Evolutionary conservation across 2,329 filamentous ascomycete species (phyloP).

Genomic region (Colletotrichum eremochloae): DNA sequence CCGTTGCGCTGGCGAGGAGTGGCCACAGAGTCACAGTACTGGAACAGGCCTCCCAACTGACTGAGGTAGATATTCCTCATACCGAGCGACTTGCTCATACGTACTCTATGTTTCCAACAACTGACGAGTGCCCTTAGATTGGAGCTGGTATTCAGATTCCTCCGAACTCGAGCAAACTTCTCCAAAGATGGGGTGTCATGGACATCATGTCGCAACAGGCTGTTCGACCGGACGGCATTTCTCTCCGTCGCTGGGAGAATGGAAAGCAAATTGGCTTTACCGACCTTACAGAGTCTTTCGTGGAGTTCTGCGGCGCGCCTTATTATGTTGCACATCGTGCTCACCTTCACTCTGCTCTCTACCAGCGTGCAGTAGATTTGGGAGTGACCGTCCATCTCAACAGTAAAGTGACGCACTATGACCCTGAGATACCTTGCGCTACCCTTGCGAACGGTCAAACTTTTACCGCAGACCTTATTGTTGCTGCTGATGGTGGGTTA

Average conservation of each 20-base stretch:
- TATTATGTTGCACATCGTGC: slow-evolving; percentile 54
- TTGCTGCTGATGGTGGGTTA: slow-evolving; percentile 53
- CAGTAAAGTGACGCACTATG: slow-evolving; percentile 46
- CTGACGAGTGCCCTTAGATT: slow-evolving; percentile 20
- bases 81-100: neutral
- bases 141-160: slow-evolving; percentile 44
- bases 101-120: neutral
- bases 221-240: slow-evolving; percentile 43
- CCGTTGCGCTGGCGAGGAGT: slow-evolving; percentile 33
- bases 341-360: slow-evolving; percentile 51
- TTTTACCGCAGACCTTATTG: slow-evolving; percentile 49
- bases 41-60: slow-evolving; percentile 35
- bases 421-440: slow-evolving; percentile 44
- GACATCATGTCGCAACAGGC: slow-evolving; percentile 45
- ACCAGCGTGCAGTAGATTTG: slow-evolving; percentile 46
- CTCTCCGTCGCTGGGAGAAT: slow-evolving; percentile 47
- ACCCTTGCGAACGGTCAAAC: slow-evolving; percentile 45
- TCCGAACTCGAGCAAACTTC: slow-evolving; percentile 42
- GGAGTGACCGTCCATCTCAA: slow-evolving; percentile 46
- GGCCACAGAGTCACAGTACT: slow-evolving; percentile 41
- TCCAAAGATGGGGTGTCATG: slow-evolving; percentile 43
- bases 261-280: slow-evolving; percentile 45
- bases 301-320: slow-evolving; percentile 47
- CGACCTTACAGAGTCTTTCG: slow-evolving; percentile 44
- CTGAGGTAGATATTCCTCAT: slow-evolving; percentile 5